phyloP scores from a whole-genome alignment of 2,329 filamentous ascomycete genomes.

The Exutisphaerella laricina region DNA sequence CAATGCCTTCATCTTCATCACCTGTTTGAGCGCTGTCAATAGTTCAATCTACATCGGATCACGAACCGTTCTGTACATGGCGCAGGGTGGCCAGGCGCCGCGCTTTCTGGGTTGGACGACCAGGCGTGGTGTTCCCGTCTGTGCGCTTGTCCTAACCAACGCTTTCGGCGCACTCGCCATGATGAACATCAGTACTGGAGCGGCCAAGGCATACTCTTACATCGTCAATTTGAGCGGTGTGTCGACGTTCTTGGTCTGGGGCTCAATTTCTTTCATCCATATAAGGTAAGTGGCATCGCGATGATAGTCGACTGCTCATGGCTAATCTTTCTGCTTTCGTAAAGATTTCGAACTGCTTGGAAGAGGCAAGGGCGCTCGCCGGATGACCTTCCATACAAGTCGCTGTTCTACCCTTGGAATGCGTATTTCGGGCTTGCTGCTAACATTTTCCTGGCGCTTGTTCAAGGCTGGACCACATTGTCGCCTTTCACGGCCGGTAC shows the following conservation, averaged over 20 bases:
- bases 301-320: too few relatives aligned
- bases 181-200: conserved; percentile 66
- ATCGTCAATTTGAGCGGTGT: conserved; percentile 61
- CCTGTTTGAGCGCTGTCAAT: conserved; percentile 62
- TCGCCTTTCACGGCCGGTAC: conserved; percentile 45
- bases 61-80: conserved; percentile 70
- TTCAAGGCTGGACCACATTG: conserved; percentile 52
- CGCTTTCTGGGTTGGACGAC: conserved; percentile 63
- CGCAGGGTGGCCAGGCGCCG: conserved; percentile 66
- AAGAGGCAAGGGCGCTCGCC: conserved; percentile 50
- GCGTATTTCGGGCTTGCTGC: conserved; percentile 46
- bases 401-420: conserved; percentile 48
- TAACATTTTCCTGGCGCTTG: conserved; percentile 47
- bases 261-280: conserved; percentile 62
- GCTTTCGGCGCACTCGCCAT: conserved; percentile 65
- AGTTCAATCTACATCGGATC: conserved; percentile 72
- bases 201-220: conserved; percentile 59
- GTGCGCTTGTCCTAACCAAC: conserved; percentile 63
- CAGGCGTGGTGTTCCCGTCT: conserved; percentile 54
- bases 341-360: conserved; percentile 63
- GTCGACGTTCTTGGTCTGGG: conserved; percentile 68
- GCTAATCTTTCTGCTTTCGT: too few relatives aligned
- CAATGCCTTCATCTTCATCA: conserved; percentile 70
- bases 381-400: conserved; percentile 44
- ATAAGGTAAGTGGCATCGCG: too few relatives aligned